These are phyloP conservation scores for Pugionium cornutum DNA, from an alignment of 345 rosid species.

Conservation along the genomic window DNA sequence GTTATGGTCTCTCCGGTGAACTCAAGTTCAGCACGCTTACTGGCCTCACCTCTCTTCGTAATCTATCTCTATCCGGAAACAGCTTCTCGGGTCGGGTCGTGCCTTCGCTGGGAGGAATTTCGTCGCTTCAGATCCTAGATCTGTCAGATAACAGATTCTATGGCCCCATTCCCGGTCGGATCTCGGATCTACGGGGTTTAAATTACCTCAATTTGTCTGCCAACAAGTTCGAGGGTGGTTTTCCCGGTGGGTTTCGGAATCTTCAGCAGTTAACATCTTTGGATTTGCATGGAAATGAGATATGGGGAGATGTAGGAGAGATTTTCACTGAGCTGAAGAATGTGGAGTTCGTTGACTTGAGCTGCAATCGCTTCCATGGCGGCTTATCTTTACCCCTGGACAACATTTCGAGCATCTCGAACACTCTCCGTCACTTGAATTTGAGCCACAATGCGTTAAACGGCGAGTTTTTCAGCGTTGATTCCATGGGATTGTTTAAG, in stretches of 20 bases:
- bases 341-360: constrained; percentile 81
- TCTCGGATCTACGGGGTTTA: constrained; percentile 69
- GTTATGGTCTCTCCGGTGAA: constrained; percentile 67
- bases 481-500: constrained; percentile 59
- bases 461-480: constrained; percentile 56
- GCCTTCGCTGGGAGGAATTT: constrained; percentile 68
- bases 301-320: constrained; percentile 61
- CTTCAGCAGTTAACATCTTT: constrained; percentile 73
- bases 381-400: constrained; percentile 45
- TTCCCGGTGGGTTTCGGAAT: constrained; percentile 64
- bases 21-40: constrained; percentile 69
- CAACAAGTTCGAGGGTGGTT: constrained; percentile 69
- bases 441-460: constrained; percentile 63
- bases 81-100: constrained; percentile 80
- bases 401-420: constrained; percentile 69
- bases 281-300: constrained; percentile 63
- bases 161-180: constrained; percentile 87
- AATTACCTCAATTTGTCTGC: constrained; percentile 67
- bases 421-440: constrained; percentile 63
- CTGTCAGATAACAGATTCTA: constrained; percentile 72
- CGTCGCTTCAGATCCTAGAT: constrained; percentile 72
- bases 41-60: constrained; percentile 56
- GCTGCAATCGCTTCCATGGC: constrained; percentile 65
- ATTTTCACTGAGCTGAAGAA: constrained; percentile 62
- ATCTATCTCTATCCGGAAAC: constrained; percentile 74